Percentiles rank a stretch among this genome's conserved stretches.
Evolutionary conservation across 225 moss, liverwort and hornwort species (phyloP).

Genomic region (Neckera pumila): DNA sequence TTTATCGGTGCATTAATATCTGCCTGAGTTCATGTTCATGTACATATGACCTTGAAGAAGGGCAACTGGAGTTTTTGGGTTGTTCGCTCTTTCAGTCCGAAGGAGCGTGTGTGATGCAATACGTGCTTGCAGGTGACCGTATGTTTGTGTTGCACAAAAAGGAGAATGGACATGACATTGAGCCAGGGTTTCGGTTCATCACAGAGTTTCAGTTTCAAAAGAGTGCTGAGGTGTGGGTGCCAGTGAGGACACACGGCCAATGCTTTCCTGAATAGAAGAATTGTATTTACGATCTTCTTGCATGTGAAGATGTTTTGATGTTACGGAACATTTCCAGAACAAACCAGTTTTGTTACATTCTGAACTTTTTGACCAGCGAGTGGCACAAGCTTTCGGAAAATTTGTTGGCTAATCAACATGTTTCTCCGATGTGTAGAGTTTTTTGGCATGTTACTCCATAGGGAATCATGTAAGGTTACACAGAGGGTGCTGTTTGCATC

Average conservation of each 20-base stretch:
- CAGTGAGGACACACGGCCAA: too few relatives aligned
- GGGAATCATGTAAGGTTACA: not conserved
- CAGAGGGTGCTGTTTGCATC: not conserved
- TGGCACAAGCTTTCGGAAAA: not conserved
- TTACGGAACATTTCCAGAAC: not conserved
- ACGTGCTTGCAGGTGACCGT: not conserved
- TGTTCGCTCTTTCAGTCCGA: too few relatives aligned
- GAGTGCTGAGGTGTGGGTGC: not conserved
- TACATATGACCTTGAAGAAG: too few relatives aligned
- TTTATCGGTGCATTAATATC: too few relatives aligned
- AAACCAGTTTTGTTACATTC: not conserved
- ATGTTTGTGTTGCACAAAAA: not conserved
- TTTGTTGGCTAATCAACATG: rapidly evolving
- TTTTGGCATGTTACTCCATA: not conserved
- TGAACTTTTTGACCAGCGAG: not conserved
- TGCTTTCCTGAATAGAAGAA: not conserved
- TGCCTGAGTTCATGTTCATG: too few relatives aligned
- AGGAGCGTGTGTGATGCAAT: rapidly evolving
- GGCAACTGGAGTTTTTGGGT: too few relatives aligned
- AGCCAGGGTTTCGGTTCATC: not conserved
- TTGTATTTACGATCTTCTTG: not conserved
- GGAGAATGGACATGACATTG: not conserved
- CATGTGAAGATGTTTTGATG: not conserved
- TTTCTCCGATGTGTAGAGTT: not conserved
- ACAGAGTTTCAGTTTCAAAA: not conserved